Percentiles rank a stretch among this genome's conserved stretches.
These are phyloP conservation scores for Aspergillus uvarum DNA, from an alignment of 2,329 filamentous ascomycete genomes.

Conservation along the genomic window DNA sequence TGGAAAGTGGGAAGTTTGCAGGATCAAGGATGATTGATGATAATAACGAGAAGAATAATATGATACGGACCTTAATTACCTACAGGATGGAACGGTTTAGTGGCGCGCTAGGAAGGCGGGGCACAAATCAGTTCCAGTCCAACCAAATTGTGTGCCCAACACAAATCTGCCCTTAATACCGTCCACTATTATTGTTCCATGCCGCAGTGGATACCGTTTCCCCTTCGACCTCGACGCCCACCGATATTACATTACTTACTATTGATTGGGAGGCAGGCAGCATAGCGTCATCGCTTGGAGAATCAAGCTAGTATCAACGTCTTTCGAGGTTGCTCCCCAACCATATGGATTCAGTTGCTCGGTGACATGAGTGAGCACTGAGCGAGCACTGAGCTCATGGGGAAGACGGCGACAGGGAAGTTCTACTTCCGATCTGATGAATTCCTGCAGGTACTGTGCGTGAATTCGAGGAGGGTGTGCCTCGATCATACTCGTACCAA, in stretches of 20 bases:
- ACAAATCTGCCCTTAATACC: neutral
- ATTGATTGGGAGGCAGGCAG: neutral
- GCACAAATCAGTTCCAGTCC: constrained; percentile 3
- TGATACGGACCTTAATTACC: neutral
- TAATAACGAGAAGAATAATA: neutral
- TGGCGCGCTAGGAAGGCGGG: constrained; percentile 2
- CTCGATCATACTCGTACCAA: neutral
- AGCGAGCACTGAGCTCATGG: no score
- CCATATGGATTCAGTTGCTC: no score
- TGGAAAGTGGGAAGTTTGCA: neutral
- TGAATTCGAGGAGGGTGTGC: neutral
- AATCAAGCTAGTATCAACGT: no score
- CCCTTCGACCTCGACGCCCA: constrained; percentile 2
- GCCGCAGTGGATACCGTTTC: constrained; percentile 4
- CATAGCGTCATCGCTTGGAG: neutral
- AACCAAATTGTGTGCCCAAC: neutral
- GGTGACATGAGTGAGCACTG: no score
- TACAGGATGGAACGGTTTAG: neutral
- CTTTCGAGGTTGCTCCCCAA: no score
- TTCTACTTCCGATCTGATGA: neutral
- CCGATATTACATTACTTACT: constrained; percentile 7
- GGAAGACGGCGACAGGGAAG: neutral
- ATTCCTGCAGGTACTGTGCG: constrained; percentile 13
- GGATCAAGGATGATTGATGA: neutral
- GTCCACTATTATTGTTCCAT: constrained; percentile 2